Conservation (phyloP, 495 filamentous ascomycete genomes). For the Hypomontagnella submonticulosa region DNA sequence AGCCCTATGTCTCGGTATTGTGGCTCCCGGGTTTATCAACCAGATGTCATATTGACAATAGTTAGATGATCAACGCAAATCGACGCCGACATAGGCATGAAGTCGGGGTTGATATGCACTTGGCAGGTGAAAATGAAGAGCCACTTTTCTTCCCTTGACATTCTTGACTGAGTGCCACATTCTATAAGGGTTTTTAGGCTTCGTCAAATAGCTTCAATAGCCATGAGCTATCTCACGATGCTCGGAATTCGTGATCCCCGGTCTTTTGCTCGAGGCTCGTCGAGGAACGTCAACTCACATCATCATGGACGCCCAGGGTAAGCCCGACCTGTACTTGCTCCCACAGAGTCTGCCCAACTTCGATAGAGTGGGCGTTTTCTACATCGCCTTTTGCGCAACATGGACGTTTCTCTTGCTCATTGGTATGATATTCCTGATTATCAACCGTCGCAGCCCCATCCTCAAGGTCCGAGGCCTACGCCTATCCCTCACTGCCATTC, state of each 20-base stretch:
- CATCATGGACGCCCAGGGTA: slow-evolving; percentile 28
- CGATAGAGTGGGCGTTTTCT: slow-evolving; percentile 58
- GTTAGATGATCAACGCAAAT: slow-evolving; percentile 32
- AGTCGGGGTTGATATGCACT: too few relatives aligned
- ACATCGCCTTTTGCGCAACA: slow-evolving; percentile 56
- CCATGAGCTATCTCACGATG: slow-evolving; percentile 11
- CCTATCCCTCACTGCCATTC: slow-evolving; percentile 67
- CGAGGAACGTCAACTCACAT: slow-evolving; percentile 38
- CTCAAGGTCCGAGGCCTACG: slow-evolving; percentile 72
- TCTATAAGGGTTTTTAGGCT: background rate
- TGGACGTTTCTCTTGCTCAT: slow-evolving; percentile 66
- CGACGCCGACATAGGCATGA: slow-evolving; percentile 7
- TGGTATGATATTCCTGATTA: slow-evolving; percentile 66
- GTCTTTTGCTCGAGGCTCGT: background rate
- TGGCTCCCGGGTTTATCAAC: slow-evolving; percentile 15
- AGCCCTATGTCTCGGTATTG: slow-evolving; percentile 31
- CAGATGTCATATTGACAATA: slow-evolving; percentile 37
- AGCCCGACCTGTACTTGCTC: slow-evolving; percentile 35
- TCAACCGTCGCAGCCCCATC: slow-evolving; percentile 65
- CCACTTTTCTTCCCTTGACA: slow-evolving; percentile 14
- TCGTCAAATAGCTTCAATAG: slow-evolving; percentile 24
- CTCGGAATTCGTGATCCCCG: background rate
- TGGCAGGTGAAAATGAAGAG: slow-evolving; percentile 4
- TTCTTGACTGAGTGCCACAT: slow-evolving; percentile 17
- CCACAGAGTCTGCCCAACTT: slow-evolving; percentile 43